Evolutionary conservation across 345 rosid species (phyloP).

Genomic region (Geranium brycei): DNA sequence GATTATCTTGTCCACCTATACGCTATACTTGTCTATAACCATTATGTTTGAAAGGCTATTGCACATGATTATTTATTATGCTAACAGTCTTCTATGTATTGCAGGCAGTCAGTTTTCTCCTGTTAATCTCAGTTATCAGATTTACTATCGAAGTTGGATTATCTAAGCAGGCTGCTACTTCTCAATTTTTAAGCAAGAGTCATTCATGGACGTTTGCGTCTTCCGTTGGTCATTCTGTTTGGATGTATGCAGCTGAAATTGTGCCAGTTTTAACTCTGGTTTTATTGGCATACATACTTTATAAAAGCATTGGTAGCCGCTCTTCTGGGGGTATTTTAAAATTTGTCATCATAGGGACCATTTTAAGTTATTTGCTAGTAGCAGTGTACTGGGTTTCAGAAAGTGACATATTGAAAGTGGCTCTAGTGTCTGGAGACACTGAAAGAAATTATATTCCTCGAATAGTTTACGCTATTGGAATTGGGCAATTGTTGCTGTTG

Average conservation of each 20-base stretch:
- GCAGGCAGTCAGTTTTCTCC: constrained; percentile 61
- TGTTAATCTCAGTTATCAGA: constrained; percentile 49
- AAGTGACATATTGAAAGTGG: constrained; percentile 26
- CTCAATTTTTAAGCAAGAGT: constrained; percentile 55
- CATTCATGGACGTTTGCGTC: constrained; percentile 68
- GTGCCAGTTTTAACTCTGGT: constrained; percentile 39
- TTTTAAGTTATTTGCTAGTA: constrained; percentile 51
- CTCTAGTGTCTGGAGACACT: constrained; percentile 22
- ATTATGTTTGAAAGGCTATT: neutral
- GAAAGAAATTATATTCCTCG: constrained; percentile 45
- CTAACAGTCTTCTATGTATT: constrained; percentile 22
- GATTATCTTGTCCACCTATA: neutral
- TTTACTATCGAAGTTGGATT: constrained; percentile 72
- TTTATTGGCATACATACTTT: constrained; percentile 35
- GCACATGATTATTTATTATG: constrained; percentile 6
- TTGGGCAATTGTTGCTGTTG: constrained; percentile 45
- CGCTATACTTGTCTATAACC: neutral
- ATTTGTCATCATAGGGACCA: constrained; percentile 38
- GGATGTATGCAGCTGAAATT: constrained; percentile 38
- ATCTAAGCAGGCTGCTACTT: constrained; percentile 86
- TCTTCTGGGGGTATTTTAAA: constrained; percentile 25
- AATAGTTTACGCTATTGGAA: constrained; percentile 39
- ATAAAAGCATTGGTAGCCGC: constrained; percentile 17
- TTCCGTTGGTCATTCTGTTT: constrained; percentile 32
- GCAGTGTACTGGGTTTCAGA: constrained; percentile 64